phyloP scores from a whole-genome alignment of 176 grass and related monocot genomes.

The Urochloa ruziziensis region DNA sequence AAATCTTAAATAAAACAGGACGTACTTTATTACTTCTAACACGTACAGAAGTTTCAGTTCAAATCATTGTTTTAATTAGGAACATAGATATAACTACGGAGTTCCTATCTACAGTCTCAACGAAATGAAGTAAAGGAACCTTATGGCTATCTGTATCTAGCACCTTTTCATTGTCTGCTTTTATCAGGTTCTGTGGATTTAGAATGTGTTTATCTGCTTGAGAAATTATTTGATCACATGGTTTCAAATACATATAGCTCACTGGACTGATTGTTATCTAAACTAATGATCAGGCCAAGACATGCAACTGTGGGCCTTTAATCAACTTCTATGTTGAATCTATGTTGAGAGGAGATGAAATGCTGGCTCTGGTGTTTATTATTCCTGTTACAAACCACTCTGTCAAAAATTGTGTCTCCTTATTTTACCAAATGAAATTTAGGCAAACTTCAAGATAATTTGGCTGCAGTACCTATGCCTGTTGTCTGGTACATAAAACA shows the following conservation, averaged over 20 bases:
- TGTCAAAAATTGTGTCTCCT: background rate
- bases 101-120: background rate
- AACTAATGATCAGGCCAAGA: background rate
- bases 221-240: background rate
- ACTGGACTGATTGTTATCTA: background rate
- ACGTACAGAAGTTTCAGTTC: background rate
- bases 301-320: background rate
- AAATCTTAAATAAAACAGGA: slow-evolving; percentile 4
- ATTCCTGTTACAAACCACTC: background rate
- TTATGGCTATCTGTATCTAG: background rate
- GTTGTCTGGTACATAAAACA: background rate
- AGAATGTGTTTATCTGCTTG: background rate
- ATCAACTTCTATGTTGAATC: background rate
- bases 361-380: background rate
- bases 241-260: background rate
- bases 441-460: background rate
- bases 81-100: background rate
- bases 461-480: background rate
- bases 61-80: background rate
- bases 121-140: background rate
- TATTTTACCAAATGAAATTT: background rate
- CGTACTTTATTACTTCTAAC: background rate
- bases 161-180: background rate
- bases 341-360: background rate
- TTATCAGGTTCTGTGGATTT: background rate